Conservation (phyloP, 768 basidiomycete species). For the Leccinellum rugosiceps region DNA sequence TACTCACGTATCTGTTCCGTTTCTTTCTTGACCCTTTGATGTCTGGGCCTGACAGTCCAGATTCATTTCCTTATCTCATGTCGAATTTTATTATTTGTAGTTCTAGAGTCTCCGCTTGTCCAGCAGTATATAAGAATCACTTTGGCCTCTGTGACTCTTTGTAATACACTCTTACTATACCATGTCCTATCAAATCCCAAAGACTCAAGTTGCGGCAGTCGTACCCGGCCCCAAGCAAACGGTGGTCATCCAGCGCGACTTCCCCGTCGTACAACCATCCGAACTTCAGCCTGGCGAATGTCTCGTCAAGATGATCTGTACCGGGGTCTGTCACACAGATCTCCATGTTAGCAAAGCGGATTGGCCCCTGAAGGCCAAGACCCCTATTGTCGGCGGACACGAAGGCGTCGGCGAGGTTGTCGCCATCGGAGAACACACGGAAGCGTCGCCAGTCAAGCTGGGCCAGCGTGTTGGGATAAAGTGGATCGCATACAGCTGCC, state of each 20-base stretch:
- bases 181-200: conserved; percentile 32
- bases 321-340: conserved; percentile 87
- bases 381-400: conserved; percentile 77
- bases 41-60: too few relatives aligned
- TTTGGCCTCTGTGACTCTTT: background rate
- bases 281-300: conserved; percentile 68
- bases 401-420: conserved; percentile 82
- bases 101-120: too few relatives aligned
- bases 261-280: conserved; percentile 53
- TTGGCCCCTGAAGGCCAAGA: conserved; percentile 71
- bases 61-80: too few relatives aligned
- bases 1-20: too few relatives aligned
- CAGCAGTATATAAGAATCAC: background rate
- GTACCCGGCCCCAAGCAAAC: conserved; percentile 29
- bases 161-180: background rate
- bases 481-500: conserved; percentile 72
- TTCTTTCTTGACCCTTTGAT: too few relatives aligned
- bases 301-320: conserved; percentile 70
- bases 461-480: conserved; percentile 85
- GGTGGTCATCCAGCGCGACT: conserved; percentile 37
- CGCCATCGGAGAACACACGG: conserved; percentile 69
- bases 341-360: conserved; percentile 73
- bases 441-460: conserved; percentile 57
- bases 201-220: conserved; percentile 42
- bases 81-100: background rate